A percentile compares a stretch with the other conserved stretches of the same genome.
phyloP scores from a whole-genome alignment of 2,329 filamentous ascomycete species.

The Microcyclospora pomicola region DNA sequence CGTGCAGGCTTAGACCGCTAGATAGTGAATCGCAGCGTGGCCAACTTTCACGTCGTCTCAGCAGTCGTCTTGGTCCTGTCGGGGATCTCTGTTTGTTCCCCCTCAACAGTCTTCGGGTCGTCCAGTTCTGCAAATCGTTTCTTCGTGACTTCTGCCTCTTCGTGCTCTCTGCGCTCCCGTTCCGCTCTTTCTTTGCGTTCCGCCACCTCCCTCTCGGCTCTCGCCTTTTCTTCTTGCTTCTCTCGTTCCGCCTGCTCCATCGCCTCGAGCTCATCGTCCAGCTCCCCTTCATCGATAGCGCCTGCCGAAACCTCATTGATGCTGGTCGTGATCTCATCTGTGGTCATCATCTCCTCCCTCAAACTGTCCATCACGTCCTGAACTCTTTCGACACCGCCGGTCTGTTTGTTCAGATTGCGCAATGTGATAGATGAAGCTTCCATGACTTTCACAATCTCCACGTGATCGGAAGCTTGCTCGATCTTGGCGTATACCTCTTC shows the following conservation, averaged over 20 bases:
- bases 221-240: slow-evolving; percentile 55
- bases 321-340: slow-evolving; percentile 69
- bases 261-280: slow-evolving; percentile 75
- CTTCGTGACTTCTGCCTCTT: slow-evolving; percentile 29
- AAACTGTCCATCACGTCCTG: slow-evolving; percentile 62
- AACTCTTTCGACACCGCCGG: slow-evolving; percentile 63
- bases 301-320: slow-evolving; percentile 46
- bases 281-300: slow-evolving; percentile 61
- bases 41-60: no score
- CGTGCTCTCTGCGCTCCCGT: slow-evolving; percentile 39
- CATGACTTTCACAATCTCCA: slow-evolving; percentile 73
- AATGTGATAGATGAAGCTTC: slow-evolving; percentile 62
- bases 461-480: slow-evolving; percentile 71
- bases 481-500: slow-evolving; percentile 74
- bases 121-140: slow-evolving; percentile 22
- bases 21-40: no score
- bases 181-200: slow-evolving; percentile 23
- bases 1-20: no score
- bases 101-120: slow-evolving; percentile 2
- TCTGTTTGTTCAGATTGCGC: slow-evolving; percentile 55
- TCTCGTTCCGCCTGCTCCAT: slow-evolving; percentile 42
- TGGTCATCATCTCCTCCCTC: slow-evolving; percentile 62
- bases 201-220: slow-evolving; percentile 46
- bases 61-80: no score
- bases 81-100: background rate